Evolutionary conservation across 2,329 filamentous ascomycete genomes (phyloP).

Genomic region (Apiospora saccharicola): DNA sequence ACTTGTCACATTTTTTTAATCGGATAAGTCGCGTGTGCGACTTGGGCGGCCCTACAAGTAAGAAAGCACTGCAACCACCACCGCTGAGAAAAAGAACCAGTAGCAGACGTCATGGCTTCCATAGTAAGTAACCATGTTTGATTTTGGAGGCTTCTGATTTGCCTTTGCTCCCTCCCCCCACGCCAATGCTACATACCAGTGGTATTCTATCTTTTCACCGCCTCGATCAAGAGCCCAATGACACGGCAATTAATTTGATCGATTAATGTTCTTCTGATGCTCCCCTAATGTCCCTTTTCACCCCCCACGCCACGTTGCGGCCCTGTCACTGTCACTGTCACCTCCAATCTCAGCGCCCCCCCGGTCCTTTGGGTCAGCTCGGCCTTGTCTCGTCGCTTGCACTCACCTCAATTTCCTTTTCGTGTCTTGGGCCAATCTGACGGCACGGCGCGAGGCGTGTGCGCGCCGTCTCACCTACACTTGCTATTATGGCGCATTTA

Average conservation of each 20-base stretch:
- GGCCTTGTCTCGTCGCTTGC: conserved; percentile 20
- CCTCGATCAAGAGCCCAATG: conserved; percentile 16
- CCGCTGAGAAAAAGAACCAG: neutral
- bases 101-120: conserved; percentile 42
- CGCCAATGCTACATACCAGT: conserved; percentile 22
- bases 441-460: conserved; percentile 30
- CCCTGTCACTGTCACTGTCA: conserved; percentile 6
- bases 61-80: conserved; percentile 14
- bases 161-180: conserved; percentile 20
- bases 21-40: conserved; percentile 12
- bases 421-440: conserved; percentile 22
- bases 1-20: neutral
- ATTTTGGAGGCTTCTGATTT: conserved; percentile 26
- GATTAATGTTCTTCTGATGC: conserved; percentile 14
- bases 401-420: conserved; percentile 24
- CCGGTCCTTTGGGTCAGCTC: conserved; percentile 23
- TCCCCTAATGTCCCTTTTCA: neutral
- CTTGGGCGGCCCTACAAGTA: neutral
- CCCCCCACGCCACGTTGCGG: conserved; percentile 25
- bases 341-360: conserved; percentile 10
- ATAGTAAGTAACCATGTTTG: conserved; percentile 40
- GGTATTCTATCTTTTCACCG: conserved; percentile 19
- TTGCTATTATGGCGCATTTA: conserved; percentile 9
- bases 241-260: conserved; percentile 19
- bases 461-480: conserved; percentile 21